phyloP scores from a whole-genome alignment of 2,329 filamentous ascomycete genomes.

The Stenocarpella maydis region DNA sequence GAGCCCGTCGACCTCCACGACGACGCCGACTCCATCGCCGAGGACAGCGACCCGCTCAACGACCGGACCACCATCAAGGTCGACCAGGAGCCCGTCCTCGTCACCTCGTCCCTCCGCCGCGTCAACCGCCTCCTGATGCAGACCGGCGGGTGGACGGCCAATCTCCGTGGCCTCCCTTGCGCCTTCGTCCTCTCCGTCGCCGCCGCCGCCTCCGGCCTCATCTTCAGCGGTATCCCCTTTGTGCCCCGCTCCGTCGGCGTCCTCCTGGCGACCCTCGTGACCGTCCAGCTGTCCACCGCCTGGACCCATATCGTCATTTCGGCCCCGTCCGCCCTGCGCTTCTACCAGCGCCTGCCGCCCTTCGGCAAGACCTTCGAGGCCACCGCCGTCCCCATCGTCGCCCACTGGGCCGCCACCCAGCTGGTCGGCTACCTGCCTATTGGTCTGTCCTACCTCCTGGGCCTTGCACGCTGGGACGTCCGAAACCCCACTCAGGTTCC shows the following conservation, averaged over 20 bases:
- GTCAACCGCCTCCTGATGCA: slow-evolving; percentile 65
- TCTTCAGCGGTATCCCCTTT: slow-evolving; percentile 53
- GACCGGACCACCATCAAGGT: slow-evolving; percentile 45
- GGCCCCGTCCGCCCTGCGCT: slow-evolving; percentile 67
- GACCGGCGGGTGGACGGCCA: slow-evolving; percentile 69
- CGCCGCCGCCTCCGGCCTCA: slow-evolving; percentile 48
- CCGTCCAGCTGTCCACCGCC: slow-evolving; percentile 74
- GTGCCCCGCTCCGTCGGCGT: slow-evolving; percentile 56
- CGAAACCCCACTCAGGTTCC: slow-evolving; percentile 49
- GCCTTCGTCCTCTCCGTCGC: slow-evolving; percentile 50
- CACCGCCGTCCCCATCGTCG: slow-evolving; percentile 72
- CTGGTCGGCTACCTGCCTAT: slow-evolving; percentile 57
- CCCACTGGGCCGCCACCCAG: slow-evolving; percentile 67
- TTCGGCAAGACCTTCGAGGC: slow-evolving; percentile 71
- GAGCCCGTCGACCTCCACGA: slow-evolving; percentile 57
- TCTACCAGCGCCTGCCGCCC: slow-evolving; percentile 74
- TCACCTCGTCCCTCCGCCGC: slow-evolving; percentile 61
- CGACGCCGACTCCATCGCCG: slow-evolving; percentile 43
- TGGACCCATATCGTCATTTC: slow-evolving; percentile 92
- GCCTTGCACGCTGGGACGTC: slow-evolving; percentile 52
- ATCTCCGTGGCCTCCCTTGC: slow-evolving; percentile 74
- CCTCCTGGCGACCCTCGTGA: slow-evolving; percentile 65
- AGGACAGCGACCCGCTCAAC: slow-evolving; percentile 46
- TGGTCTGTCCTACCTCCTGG: slow-evolving; percentile 55
- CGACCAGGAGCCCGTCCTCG: slow-evolving; percentile 47